A percentile compares a stretch with the other conserved stretches of the same genome.
These are phyloP conservation scores for Parasitella parasitica DNA, from an alignment of 371 early-diverging fungal genomes.

Conservation along the genomic window DNA sequence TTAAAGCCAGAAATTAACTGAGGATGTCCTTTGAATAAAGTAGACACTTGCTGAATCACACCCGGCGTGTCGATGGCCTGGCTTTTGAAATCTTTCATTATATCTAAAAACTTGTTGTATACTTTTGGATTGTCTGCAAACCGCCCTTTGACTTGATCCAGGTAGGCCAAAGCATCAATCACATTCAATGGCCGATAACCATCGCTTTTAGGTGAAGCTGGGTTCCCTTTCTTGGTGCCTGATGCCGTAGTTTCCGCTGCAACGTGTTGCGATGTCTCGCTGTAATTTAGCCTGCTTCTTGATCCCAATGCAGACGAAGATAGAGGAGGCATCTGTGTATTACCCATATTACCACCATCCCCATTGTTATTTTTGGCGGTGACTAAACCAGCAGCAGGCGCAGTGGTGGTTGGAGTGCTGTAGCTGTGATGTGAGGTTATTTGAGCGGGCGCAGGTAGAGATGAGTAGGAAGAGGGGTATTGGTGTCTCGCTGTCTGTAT, in stretches of 20 bases:
- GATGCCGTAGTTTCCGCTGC: not conserved
- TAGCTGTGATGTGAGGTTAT: not conserved
- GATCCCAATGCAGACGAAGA: not conserved
- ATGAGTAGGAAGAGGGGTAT: not conserved
- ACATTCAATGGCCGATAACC: constrained; percentile 54
- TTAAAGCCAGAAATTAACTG: constrained; percentile 97
- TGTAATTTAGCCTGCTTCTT: not conserved
- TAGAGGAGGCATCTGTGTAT: not conserved
- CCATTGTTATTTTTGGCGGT: not conserved
- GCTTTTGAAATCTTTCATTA: constrained; percentile 99
- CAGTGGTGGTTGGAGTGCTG: not conserved
- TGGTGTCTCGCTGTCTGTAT: not conserved
- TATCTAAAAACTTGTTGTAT: constrained; percentile 96
- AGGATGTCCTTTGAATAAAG: constrained; percentile 93
- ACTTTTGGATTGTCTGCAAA: constrained; percentile 91
- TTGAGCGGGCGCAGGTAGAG: not conserved
- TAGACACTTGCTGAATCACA: constrained; percentile 96
- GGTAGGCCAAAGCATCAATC: constrained; percentile 93
- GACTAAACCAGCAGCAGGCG: not conserved
- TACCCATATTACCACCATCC: not conserved
- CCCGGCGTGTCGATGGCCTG: constrained; percentile 98
- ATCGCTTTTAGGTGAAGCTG: not conserved
- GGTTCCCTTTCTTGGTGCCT: not conserved
- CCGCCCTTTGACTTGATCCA: constrained; percentile 94
- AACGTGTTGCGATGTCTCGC: not conserved